phyloP scores from a whole-genome alignment of 1,284 basidiomycete species.

The Austroboletus novae-zelandiae region DNA sequence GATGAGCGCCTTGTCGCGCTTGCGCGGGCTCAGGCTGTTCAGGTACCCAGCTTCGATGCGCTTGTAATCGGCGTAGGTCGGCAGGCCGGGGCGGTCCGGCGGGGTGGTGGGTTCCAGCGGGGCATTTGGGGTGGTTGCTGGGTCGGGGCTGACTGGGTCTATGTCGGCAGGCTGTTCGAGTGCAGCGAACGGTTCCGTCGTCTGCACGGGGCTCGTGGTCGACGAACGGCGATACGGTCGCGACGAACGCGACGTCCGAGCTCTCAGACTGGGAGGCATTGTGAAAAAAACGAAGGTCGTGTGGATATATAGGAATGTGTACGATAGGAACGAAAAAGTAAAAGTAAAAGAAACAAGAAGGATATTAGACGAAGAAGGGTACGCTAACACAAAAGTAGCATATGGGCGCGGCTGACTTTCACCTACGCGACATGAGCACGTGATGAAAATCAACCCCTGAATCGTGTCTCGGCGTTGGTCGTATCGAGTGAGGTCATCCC shows the following conservation, averaged over 20 bases:
- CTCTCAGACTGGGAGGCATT: slow-evolving; percentile 25
- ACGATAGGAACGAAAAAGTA: slow-evolving; percentile 7
- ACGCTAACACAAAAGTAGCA: slow-evolving; percentile 6
- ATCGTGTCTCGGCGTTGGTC: no score
- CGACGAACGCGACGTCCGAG: slow-evolving; percentile 12
- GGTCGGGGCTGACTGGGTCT: neutral
- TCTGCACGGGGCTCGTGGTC: slow-evolving; percentile 8
- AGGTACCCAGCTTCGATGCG: slow-evolving; percentile 55
- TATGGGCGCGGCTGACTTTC: slow-evolving; percentile 26
- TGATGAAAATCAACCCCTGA: slow-evolving; percentile 31
- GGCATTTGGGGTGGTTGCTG: neutral
- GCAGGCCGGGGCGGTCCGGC: slow-evolving; percentile 47
- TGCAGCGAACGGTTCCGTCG: neutral
- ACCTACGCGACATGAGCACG: slow-evolving; percentile 18
- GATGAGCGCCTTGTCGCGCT: slow-evolving; percentile 69
- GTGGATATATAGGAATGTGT: slow-evolving; percentile 30
- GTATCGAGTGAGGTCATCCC: no score
- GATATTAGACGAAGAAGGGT: slow-evolving; percentile 14
- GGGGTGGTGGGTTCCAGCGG: slow-evolving; percentile 3
- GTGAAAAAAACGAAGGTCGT: slow-evolving; percentile 9
- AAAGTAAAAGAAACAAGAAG: no score
- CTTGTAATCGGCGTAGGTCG: slow-evolving; percentile 55
- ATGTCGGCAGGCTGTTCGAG: neutral
- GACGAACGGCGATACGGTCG: slow-evolving; percentile 25
- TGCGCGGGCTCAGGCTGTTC: slow-evolving; percentile 49